These are phyloP conservation scores for Aspergillus panamensis DNA, from an alignment of 495 filamentous ascomycete genomes.

Conservation along the genomic window DNA sequence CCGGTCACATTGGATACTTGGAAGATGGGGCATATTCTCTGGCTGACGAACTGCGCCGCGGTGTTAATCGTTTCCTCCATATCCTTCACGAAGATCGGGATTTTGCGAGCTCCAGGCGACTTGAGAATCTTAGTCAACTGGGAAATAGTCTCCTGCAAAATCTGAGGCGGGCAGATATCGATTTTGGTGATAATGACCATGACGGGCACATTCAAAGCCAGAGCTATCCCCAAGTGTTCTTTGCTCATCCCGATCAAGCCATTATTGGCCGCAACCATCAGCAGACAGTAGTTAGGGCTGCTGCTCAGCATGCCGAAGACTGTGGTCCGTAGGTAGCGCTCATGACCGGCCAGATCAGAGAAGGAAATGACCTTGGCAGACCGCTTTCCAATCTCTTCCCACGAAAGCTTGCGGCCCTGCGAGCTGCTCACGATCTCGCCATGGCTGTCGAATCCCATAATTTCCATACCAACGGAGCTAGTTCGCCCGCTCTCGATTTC, in stretches of 20 bases:
- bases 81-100: slow-evolving; percentile 95
- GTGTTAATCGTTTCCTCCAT: slow-evolving; percentile 91
- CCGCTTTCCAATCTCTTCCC: slow-evolving; percentile 96
- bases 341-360: slow-evolving; percentile 92
- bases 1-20: slow-evolving; percentile 98
- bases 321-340: slow-evolving; percentile 91
- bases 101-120: slow-evolving; percentile 88
- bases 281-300: slow-evolving; percentile 93
- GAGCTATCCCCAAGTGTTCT: slow-evolving; percentile 92
- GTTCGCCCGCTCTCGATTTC: slow-evolving; percentile 94
- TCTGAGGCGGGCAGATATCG: slow-evolving; percentile 96
- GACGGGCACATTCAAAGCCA: slow-evolving; percentile 93
- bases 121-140: slow-evolving; percentile 91
- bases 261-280: slow-evolving; percentile 99
- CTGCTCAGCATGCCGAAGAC: slow-evolving; percentile 93
- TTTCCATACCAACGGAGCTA: slow-evolving; percentile 96
- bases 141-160: slow-evolving; percentile 88
- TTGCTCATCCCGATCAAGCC: slow-evolving; percentile 97
- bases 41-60: slow-evolving; percentile 91
- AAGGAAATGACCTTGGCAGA: slow-evolving; percentile 96
- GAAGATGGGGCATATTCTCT: slow-evolving; percentile 95
- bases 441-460: slow-evolving; percentile 92
- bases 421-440: slow-evolving; percentile 82
- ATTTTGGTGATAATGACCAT: slow-evolving; percentile 99
- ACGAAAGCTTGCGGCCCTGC: slow-evolving; percentile 83